Conservation (phyloP, 805 yeast species). For the Suhomyces tanzawaensis region DNA sequence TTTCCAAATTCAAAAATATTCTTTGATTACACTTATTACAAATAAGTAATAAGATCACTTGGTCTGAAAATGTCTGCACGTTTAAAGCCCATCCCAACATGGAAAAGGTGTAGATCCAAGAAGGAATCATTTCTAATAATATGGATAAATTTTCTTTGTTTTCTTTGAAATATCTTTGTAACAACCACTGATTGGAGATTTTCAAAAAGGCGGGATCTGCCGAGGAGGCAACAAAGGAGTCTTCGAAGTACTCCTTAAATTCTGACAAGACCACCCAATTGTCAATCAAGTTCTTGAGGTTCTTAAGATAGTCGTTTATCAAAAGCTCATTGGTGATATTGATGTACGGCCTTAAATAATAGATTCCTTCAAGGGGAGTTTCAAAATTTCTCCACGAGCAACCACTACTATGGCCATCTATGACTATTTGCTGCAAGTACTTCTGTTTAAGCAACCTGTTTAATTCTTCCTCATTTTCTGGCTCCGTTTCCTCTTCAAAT, state of each 20-base stretch:
- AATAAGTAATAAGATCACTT: slow-evolving; percentile 28
- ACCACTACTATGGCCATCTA: slow-evolving; percentile 25
- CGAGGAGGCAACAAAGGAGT: slow-evolving; percentile 1
- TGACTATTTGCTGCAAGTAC: slow-evolving; percentile 25
- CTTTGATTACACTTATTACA: slow-evolving; percentile 39
- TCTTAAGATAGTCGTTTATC: slow-evolving; percentile 26
- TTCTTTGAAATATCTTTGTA: slow-evolving; percentile 28
- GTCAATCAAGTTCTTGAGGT: slow-evolving; percentile 27
- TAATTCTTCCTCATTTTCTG: slow-evolving; percentile 33
- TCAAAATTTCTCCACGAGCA: slow-evolving; percentile 40
- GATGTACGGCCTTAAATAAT: slow-evolving; percentile 35
- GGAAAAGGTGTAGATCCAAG: slow-evolving; percentile 36
- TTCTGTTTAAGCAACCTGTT: slow-evolving; percentile 15
- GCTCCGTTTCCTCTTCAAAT: slow-evolving; percentile 9
- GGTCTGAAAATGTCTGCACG: slow-evolving; percentile 27
- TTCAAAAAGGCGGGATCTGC: slow-evolving; percentile 14
- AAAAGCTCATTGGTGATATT: slow-evolving; percentile 28
- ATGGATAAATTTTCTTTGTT: slow-evolving; percentile 34
- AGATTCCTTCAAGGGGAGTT: slow-evolving; percentile 31
- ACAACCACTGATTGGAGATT: slow-evolving; percentile 33
- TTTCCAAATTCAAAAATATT: slow-evolving; percentile 23
- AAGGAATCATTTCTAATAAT: slow-evolving; percentile 24
- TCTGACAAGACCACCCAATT: slow-evolving; percentile 19
- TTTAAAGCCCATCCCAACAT: slow-evolving; percentile 37
- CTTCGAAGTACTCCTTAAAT: slow-evolving; percentile 8